Percentiles rank a stretch among this genome's conserved stretches.
Evolutionary conservation across 768 basidiomycete genomes (phyloP).

Genomic region (Calocybe indica): DNA sequence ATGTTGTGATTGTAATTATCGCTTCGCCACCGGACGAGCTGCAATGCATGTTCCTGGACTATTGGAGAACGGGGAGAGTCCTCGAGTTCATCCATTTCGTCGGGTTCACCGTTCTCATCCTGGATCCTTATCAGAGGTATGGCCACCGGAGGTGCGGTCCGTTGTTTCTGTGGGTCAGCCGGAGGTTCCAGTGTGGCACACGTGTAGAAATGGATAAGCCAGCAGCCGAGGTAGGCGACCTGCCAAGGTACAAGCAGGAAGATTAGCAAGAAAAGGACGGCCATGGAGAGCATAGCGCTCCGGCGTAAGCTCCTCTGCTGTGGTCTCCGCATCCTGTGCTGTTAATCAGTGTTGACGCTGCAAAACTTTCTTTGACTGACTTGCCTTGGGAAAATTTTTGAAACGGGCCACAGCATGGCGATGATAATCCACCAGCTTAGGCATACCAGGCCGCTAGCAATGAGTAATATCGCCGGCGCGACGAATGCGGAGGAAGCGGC

Average conservation of each 20-base stretch:
- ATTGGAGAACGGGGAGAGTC: slow-evolving; percentile 6
- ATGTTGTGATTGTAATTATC: slow-evolving; percentile 44
- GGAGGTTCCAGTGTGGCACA: slow-evolving; percentile 34
- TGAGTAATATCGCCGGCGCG: slow-evolving; percentile 50
- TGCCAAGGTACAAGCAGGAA: slow-evolving; percentile 85
- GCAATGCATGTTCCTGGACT: not conserved
- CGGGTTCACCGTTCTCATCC: slow-evolving; percentile 9
- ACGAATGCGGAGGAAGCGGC: slow-evolving; percentile 41
- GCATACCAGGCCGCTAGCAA: slow-evolving; percentile 60
- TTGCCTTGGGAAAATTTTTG: slow-evolving; percentile 21
- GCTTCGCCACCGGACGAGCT: not conserved
- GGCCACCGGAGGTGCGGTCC: slow-evolving; percentile 4
- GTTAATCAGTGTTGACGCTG: not conserved
- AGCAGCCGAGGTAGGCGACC: slow-evolving; percentile 81
- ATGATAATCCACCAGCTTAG: slow-evolving; percentile 51
- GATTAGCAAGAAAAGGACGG: slow-evolving; percentile 57
- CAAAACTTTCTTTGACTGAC: slow-evolving; percentile 19
- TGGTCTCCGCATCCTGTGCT: slow-evolving; percentile 9
- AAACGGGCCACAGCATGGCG: slow-evolving; percentile 41
- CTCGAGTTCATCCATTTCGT: slow-evolving; percentile 6
- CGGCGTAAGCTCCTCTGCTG: slow-evolving; percentile 34
- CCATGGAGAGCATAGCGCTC: slow-evolving; percentile 52
- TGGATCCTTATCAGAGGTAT: slow-evolving; percentile 16
- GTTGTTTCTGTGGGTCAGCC: slow-evolving; percentile 6
- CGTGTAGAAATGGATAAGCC: slow-evolving; percentile 70